These are phyloP conservation scores for Penicillium sp. DNA, from an alignment of 2,329 filamentous ascomycete species.

Conservation along the genomic window DNA sequence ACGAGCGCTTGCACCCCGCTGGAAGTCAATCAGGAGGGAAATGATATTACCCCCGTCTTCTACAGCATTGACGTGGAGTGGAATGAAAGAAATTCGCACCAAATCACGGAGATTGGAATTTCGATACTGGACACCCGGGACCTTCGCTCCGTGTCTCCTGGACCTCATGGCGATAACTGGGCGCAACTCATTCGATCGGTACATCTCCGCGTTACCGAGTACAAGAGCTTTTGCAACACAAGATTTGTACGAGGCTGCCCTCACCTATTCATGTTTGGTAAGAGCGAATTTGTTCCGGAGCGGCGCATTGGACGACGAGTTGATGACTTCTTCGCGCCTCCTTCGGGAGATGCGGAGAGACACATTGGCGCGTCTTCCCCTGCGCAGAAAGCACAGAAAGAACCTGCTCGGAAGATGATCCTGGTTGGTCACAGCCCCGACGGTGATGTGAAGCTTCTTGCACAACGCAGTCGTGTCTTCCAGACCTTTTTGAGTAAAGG, in stretches of 20 bases:
- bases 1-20: not conserved
- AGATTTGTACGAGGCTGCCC: conserved; percentile 68
- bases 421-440: not conserved
- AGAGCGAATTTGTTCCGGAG: conserved; percentile 50
- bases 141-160: conserved; percentile 53
- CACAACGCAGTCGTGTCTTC: not conserved
- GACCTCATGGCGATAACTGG: conserved; percentile 61
- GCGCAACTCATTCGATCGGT: conserved; percentile 58
- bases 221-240: conserved; percentile 59
- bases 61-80: conserved; percentile 78
- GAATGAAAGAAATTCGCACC: conserved; percentile 59
- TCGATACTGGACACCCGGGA: conserved; percentile 68
- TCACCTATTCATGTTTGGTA: conserved; percentile 66
- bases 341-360: not conserved
- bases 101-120: conserved; percentile 81
- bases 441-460: not conserved
- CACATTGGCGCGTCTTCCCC: not conserved
- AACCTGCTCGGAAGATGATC: not conserved
- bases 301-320: conserved; percentile 43
- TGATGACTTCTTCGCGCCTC: conserved; percentile 25
- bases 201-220: conserved; percentile 72
- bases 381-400: not conserved
- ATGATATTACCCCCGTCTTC: not conserved
- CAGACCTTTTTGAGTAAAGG: not conserved
- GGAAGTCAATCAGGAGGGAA: not conserved